phyloP scores from a whole-genome alignment of 176 grass and related monocot species.

The Oryza brachyantha region DNA sequence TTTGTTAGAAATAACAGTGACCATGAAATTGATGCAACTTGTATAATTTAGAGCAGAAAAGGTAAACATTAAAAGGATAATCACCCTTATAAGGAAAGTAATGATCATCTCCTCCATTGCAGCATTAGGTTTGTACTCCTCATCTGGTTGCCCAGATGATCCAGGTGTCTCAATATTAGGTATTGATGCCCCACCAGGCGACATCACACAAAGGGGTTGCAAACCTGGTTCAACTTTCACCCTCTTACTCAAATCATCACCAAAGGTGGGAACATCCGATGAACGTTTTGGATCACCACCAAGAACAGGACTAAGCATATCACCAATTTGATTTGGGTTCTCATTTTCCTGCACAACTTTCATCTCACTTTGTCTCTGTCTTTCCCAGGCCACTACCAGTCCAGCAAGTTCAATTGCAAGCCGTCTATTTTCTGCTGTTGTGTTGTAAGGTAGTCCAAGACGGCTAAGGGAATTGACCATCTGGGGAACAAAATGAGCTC shows the following conservation, averaged over 20 bases:
- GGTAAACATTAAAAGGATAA: neutral
- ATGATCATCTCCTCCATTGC: slow-evolving; percentile 99
- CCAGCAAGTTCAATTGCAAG: slow-evolving; percentile 99
- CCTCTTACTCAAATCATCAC: slow-evolving; percentile 93
- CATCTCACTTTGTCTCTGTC: slow-evolving; percentile 93
- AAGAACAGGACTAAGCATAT: slow-evolving; percentile 65
- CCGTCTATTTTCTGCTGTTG: slow-evolving; percentile 83
- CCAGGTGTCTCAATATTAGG: slow-evolving; percentile 95
- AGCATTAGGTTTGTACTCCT: slow-evolving; percentile 99
- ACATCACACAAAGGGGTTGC: slow-evolving; percentile 92
- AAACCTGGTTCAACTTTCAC: slow-evolving; percentile 95
- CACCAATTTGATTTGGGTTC: slow-evolving; percentile 54
- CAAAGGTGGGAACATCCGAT: slow-evolving; percentile 52
- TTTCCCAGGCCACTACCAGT: slow-evolving; percentile 97
- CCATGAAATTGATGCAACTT: neutral
- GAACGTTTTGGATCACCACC: slow-evolving; percentile 61
- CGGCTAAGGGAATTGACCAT: slow-evolving; percentile 99
- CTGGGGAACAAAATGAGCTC: slow-evolving; percentile 99
- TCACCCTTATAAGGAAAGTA: slow-evolving; percentile 98
- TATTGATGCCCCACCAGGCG: slow-evolving; percentile 83
- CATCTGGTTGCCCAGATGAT: slow-evolving; percentile 78
- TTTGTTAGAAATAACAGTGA: slow-evolving; percentile 10
- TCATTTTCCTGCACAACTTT: slow-evolving; percentile 73
- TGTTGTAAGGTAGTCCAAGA: slow-evolving; percentile 93
- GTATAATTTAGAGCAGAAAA: slow-evolving; percentile 2